Base-by-base conservation (phyloP, 2,329 filamentous ascomycete genomes). In the Dactylellina cionopaga region DNA sequence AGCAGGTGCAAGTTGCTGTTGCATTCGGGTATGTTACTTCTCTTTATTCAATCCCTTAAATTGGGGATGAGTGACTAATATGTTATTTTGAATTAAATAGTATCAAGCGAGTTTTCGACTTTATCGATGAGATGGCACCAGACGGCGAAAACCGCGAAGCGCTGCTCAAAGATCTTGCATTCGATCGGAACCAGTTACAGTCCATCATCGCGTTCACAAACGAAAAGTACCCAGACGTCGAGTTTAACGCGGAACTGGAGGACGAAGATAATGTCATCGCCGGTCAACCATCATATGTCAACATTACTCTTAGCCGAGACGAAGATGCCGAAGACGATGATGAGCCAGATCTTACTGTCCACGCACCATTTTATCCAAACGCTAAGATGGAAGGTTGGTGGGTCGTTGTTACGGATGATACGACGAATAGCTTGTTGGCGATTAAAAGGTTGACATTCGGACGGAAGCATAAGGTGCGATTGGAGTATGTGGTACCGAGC, bases 361-460 rank as follows among this genome's bases (percentile, higher is more conserved):
- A 98, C 79, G 93, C 94, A 55, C 95, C 95, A 0, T 99, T 98
- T 84, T 99, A 95, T 80, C 93, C 95, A 0, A 84, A 81, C 52
- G 90, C 90, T 80, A 99, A 99, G 85, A 90, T 92, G 83, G 95
- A 99, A 85, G 96, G 95, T 79, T 99, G 93, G 93, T 99, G 95
- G 95, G 83, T 99, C 63, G 92, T 99, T 17, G 92, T 99, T 31
- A 94, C 93, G 27, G 93, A 98, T 77, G 92, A 97, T 82, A 90
- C 88, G 80, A 92, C 90, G 39, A 94, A 92, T 83, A 93, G 86
- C 75, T 83, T 99, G 74, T 84, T 98, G 66, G 93, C 92, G 1
- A 96, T 98, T 83, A 99, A 98, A 85, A 88, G 94, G 76, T 89
- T 99, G 71, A 96, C 93, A 0, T 90, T 99, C 75, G 90, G 89